A percentile compares a stretch with the other conserved stretches of the same genome.
Conservation (phyloP, 257 asterid species). For the Solanum sitiens region DNA sequence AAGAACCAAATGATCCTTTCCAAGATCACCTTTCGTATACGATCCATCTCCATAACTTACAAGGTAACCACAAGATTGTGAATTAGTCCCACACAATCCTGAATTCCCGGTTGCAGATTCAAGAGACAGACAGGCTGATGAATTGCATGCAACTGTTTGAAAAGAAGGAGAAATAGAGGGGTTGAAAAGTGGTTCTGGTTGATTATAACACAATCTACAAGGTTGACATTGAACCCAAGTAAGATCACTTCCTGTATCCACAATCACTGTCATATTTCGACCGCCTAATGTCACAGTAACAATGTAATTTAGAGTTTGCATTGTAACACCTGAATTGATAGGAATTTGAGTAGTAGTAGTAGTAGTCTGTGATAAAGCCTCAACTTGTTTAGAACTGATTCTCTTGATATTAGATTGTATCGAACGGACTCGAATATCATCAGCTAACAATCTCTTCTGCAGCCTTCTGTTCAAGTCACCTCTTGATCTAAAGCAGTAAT, state of each 20-base stretch:
- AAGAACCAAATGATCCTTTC: slow-evolving; percentile 36
- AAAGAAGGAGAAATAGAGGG: slow-evolving; percentile 53
- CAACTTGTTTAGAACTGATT: slow-evolving; percentile 13
- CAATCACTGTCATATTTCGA: slow-evolving; percentile 54
- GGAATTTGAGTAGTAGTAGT: slow-evolving; percentile 27
- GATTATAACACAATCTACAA: slow-evolving; percentile 57
- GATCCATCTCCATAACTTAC: slow-evolving; percentile 90
- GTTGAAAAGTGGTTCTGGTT: slow-evolving; percentile 70
- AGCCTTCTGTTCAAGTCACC: slow-evolving; percentile 20
- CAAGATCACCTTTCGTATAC: slow-evolving; percentile 63
- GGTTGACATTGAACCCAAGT: slow-evolving; percentile 96
- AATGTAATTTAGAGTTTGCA: slow-evolving; percentile 80
- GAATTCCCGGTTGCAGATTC: slow-evolving; percentile 47
- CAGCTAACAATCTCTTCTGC: slow-evolving; percentile 19
- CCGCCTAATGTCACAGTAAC: slow-evolving; percentile 49
- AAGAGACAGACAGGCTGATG: slow-evolving; percentile 50
- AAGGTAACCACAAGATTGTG: slow-evolving; percentile 34
- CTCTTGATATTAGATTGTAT: slow-evolving; percentile 45
- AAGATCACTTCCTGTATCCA: slow-evolving; percentile 82
- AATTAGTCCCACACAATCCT: slow-evolving; percentile 33
- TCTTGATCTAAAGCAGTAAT: slow-evolving; percentile 23
- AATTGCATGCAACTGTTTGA: slow-evolving; percentile 41
- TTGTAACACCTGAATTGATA: slow-evolving; percentile 42
- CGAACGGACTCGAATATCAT: slow-evolving; percentile 40
- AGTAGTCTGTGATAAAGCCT: slow-evolving; percentile 26